Evolutionary conservation across 2,329 filamentous ascomycete genomes (phyloP), one percentile per base, ranked within the genome.

Genomic region (Diaporthe caulivora): DNA sequence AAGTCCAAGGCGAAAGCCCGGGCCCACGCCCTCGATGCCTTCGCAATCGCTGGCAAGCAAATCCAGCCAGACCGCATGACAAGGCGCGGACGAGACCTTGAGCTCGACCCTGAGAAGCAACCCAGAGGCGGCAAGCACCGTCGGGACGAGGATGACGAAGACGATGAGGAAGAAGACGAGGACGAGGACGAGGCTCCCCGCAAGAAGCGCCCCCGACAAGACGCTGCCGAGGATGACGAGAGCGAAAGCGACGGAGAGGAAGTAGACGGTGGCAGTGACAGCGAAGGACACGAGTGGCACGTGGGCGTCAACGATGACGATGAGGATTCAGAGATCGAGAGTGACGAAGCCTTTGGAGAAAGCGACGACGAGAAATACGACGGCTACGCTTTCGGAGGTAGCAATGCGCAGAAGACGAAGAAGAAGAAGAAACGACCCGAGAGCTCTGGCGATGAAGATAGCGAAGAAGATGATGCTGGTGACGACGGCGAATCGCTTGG

Each of bases 361-460:
- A 97, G 94, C 78, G 95, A 98, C 79, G 92, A 97, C 79, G 95
- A 97, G 80, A 89, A 88, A 76, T 97, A 97, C 77, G 91, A 95
- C 76, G 94, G 91, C 15, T 97, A 92, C 78, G 79, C 86, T 0
- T 91, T 91, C 74, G 79, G 87, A 1, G 88, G 87, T 15, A 87
- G 85, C 78, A 83, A 82, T 64, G 76, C 82, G 2, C 82, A 81
- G 70, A 74, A 84, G 81, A 67, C 77, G 80, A 73, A 77, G 75
- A 67, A 84, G 81, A 67, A 77, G 80, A 73, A 77, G 75, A 67
- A 67, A 3, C 7, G 31, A 53, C n/a, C 51, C 5, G 72, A 79
- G 74, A 74, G 79, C 74, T 73, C 57, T 75, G 53, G 81, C 77
- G 85, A 87, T 77, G 60, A 70, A 70, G 69, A 71, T 53, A 24